phyloP scores from a whole-genome alignment of 2,329 filamentous ascomycete genomes.

The Trichoderma hamatum region DNA sequence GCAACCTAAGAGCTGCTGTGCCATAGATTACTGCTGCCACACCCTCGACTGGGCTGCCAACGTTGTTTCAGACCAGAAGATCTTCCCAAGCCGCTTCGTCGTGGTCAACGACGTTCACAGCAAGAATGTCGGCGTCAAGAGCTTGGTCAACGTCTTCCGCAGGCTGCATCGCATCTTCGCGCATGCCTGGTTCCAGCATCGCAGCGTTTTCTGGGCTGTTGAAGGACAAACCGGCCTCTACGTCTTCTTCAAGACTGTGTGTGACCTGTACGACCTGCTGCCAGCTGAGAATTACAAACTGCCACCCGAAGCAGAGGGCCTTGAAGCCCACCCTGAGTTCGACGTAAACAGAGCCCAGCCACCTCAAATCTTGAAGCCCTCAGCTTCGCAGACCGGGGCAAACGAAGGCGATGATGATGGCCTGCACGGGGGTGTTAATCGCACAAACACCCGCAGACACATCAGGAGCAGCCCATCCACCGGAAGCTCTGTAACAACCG shows the following conservation, averaged over 20 bases:
- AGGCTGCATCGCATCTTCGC: conserved; percentile 95
- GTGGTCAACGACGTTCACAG: conserved; percentile 59
- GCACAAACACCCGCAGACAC: conserved; percentile 78
- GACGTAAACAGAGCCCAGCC: conserved; percentile 43
- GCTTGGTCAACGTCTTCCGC: conserved; percentile 92
- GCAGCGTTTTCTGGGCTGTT: conserved; percentile 91
- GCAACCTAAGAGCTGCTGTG: conserved; percentile 93
- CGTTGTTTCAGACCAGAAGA: conserved; percentile 89
- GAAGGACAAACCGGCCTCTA: conserved; percentile 92
- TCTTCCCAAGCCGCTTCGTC: conserved; percentile 85
- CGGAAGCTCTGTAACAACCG: conserved; percentile 76
- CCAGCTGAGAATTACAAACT: conserved; percentile 96
- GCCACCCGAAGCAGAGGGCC: conserved; percentile 86
- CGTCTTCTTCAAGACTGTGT: conserved; percentile 95
- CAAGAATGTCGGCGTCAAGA: conserved; percentile 70
- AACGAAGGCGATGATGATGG: conserved; percentile 50
- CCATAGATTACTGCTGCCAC: conserved; percentile 98
- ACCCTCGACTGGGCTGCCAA: conserved; percentile 98
- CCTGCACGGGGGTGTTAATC: conserved; percentile 54
- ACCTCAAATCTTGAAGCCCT: conserved; percentile 44
- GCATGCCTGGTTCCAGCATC: conserved; percentile 98
- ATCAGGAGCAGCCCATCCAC: conserved; percentile 78
- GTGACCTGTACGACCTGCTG: conserved; percentile 86
- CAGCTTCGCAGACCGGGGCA: conserved; percentile 35
- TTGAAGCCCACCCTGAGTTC: conserved; percentile 57